Percentiles rank a stretch among this genome's conserved stretches.
These are phyloP conservation scores for Claviceps cyperi DNA, from an alignment of 2,329 filamentous ascomycete genomes.

Conservation along the genomic window DNA sequence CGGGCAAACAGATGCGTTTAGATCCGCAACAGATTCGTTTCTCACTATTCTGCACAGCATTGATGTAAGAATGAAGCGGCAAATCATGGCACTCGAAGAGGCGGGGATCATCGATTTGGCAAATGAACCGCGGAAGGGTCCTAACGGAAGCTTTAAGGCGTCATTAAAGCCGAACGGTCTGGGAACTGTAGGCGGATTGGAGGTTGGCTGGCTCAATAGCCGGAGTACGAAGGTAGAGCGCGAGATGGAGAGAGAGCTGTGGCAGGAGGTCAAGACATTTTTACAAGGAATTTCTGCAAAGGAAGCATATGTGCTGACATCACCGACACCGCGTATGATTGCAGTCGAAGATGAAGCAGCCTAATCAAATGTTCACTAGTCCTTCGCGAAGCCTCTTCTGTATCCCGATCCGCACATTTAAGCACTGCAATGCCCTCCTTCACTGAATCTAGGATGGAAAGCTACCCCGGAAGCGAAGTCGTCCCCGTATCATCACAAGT, in stretches of 20 bases:
- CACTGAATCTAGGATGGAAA: neutral
- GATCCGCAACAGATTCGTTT: constrained; percentile 49
- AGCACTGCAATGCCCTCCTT: neutral
- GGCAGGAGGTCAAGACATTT: constrained; percentile 32
- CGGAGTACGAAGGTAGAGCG: constrained; percentile 67
- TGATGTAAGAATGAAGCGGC: constrained; percentile 53
- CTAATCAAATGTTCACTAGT: neutral
- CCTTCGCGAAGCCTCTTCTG: neutral
- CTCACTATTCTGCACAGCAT: constrained; percentile 59
- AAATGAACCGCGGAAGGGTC: constrained; percentile 18
- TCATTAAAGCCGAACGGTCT: constrained; percentile 39
- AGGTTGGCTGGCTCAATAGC: constrained; percentile 83
- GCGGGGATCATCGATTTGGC: constrained; percentile 52
- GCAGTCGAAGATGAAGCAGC: neutral
- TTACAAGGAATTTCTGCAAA: constrained; percentile 24
- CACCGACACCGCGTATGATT: neutral
- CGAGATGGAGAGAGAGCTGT: constrained; percentile 72
- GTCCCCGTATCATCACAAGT: neutral
- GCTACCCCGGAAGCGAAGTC: neutral
- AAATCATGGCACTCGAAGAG: constrained; percentile 66
- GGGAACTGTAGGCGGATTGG: constrained; percentile 47
- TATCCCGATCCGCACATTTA: neutral
- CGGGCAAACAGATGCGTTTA: constrained; percentile 41
- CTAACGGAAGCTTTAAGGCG: constrained; percentile 23
- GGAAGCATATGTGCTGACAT: constrained; percentile 7